These are phyloP conservation scores for Starmerella roubikii DNA, from an alignment of 805 yeast genomes.

Conservation along the genomic window DNA sequence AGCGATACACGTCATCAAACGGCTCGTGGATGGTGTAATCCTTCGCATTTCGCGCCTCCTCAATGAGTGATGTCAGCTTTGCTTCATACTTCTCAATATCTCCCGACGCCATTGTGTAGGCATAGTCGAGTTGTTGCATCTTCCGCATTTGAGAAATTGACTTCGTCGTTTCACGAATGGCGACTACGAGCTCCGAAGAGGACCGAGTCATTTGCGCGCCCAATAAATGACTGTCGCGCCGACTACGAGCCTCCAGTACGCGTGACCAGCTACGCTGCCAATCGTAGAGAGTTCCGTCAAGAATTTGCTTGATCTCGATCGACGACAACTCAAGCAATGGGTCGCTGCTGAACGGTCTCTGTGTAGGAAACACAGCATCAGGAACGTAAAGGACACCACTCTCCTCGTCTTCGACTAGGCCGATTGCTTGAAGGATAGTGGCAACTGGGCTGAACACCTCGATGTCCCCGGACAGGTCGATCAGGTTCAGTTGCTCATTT, in stretches of 20 bases:
- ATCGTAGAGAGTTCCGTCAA: slow-evolving; percentile 15
- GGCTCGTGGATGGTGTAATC: slow-evolving; percentile 16
- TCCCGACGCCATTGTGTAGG: not conserved
- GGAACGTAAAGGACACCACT: slow-evolving; percentile 11
- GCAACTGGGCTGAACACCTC: slow-evolving; percentile 12
- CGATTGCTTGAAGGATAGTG: slow-evolving; percentile 7
- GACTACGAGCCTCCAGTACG: slow-evolving; percentile 10
- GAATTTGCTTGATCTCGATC: slow-evolving; percentile 10
- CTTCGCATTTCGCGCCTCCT: slow-evolving; percentile 14
- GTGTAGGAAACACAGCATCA: slow-evolving; percentile 9
- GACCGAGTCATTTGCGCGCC: slow-evolving; percentile 4
- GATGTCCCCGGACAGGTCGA: slow-evolving; percentile 5
- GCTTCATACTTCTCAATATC: not conserved
- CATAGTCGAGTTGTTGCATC: not conserved
- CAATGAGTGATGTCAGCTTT: slow-evolving; percentile 6
- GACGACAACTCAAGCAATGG: not conserved
- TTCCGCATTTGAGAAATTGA: slow-evolving; percentile 2
- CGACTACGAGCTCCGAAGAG: slow-evolving; percentile 11
- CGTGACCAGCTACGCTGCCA: slow-evolving; percentile 16
- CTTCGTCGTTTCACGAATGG: slow-evolving; percentile 8
- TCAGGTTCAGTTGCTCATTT: slow-evolving; percentile 5
- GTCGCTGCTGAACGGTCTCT: not conserved
- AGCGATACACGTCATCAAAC: slow-evolving; percentile 1
- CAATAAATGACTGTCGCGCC: slow-evolving; percentile 3
- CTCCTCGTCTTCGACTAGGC: slow-evolving; percentile 10